Evolutionary conservation across 1,284 basidiomycete species (phyloP), one percentile per base, ranked within the genome.

Genomic region (Chalciporus sp.): DNA sequence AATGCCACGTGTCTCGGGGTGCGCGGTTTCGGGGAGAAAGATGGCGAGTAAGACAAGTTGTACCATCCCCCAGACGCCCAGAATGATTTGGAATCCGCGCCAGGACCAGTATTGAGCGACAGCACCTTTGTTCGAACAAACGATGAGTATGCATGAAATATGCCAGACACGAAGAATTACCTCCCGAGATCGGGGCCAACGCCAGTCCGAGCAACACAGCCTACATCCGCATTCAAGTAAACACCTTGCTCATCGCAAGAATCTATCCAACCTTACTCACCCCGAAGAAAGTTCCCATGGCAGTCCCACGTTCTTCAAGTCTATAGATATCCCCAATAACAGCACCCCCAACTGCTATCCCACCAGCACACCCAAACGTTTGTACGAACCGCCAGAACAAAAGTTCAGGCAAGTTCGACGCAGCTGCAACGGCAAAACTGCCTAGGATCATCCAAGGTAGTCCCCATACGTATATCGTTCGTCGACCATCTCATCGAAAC

Each of bases 1-100:
- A 12, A 81, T 72, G 0, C 81, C 77, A n/a, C 73, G 67, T 9
- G 77, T 55, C 49, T 74, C 64, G 47, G 82, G 72, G 61, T 87
- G 85, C 16, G 77, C 79, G 1, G 90, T 92, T 65, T 94, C 92
- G 0, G 91, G 90, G 16, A 91, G 76, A 51, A 81, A 77, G 19
- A 82, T 49, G 8, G 74, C 64, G 29, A 85, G 74, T 9, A 79
- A 62, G 0, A 79, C 26, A 29, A 84, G 72, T 1, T 78, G 75
- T 3, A 79, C 53, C 0, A 78, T 57, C 4, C 79, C 80, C 33
- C 74, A 67, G 0, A 75, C 62, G 1, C 78, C 81, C 2, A 90
- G 57, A 0, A 70, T 62, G 31, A 72, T 70, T 67, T 93, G 89
- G 65, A 88, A 83, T 2, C 79, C 65, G 2, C 89, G 79, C 91